Evolutionary conservation across 192 early-diverging fungal species (phyloP).

Genomic region (Piromyces finnis): DNA sequence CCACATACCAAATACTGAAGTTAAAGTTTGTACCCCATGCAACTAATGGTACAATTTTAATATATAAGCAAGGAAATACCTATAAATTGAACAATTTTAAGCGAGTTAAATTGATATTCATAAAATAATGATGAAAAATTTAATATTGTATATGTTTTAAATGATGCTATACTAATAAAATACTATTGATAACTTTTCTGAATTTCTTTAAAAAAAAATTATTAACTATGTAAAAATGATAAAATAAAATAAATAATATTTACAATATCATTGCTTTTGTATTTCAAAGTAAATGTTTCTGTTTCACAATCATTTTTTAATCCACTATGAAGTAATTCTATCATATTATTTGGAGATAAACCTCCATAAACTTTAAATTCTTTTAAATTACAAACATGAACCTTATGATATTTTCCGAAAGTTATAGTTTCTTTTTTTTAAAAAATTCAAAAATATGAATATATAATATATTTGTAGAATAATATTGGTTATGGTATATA

Average conservation of each 20-base stretch:
- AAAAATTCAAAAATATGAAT: not conserved
- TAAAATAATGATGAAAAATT: too few relatives aligned
- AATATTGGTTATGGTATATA: too few relatives aligned
- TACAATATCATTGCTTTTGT: slow-evolving; percentile 53
- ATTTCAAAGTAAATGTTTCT: slow-evolving; percentile 71
- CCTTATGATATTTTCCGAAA: slow-evolving; percentile 88
- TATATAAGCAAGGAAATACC: slow-evolving; percentile 74
- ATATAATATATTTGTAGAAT: not conserved
- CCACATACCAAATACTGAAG: slow-evolving; percentile 89
- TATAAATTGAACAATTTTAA: slow-evolving; percentile 3
- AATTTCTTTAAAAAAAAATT: too few relatives aligned
- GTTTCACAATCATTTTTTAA: slow-evolving; percentile 47
- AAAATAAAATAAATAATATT: slow-evolving; percentile 2
- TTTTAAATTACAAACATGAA: slow-evolving; percentile 90
- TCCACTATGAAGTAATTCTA: slow-evolving; percentile 54
- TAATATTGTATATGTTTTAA: too few relatives aligned
- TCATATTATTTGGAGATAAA: slow-evolving; percentile 62
- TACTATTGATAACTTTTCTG: too few relatives aligned
- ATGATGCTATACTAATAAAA: too few relatives aligned
- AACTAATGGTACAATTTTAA: slow-evolving; percentile 81
- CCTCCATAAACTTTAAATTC: slow-evolving; percentile 94
- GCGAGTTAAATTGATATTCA: too few relatives aligned
- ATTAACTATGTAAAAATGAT: too few relatives aligned
- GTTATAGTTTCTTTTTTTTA: slow-evolving; percentile 73
- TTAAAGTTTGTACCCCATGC: slow-evolving; percentile 88